phyloP scores from a whole-genome alignment of 805 yeast species.

The Yarrowia osloensis region DNA sequence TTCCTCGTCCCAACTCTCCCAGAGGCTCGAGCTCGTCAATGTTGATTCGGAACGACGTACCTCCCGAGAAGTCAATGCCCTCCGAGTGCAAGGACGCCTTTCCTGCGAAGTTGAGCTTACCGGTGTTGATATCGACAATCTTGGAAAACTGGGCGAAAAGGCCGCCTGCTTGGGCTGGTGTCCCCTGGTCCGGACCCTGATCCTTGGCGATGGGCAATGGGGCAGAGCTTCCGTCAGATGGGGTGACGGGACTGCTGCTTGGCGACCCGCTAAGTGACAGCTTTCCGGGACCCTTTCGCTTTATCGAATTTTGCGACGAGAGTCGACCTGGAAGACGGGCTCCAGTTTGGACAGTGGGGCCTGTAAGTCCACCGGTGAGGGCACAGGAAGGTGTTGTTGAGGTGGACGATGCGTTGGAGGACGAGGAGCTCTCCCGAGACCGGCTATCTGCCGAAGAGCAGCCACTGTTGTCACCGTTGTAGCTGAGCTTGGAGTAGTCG shows the following conservation, averaged over 20 bases:
- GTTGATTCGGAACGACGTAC: constrained; percentile 82
- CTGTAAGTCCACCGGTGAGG: constrained; percentile 33
- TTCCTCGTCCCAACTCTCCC: constrained; percentile 92
- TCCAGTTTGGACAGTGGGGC: constrained; percentile 1
- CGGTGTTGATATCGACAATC: constrained; percentile 88
- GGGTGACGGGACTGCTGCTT: constrained; percentile 34
- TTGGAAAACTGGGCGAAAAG: constrained; percentile 81
- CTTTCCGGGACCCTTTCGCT: constrained; percentile 26
- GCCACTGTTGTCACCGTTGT: constrained; percentile 30
- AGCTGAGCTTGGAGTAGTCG: constrained; percentile 34
- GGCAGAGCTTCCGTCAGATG: constrained; percentile 39
- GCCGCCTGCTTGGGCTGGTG: constrained; percentile 31
- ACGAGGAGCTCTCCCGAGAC: constrained; percentile 34
- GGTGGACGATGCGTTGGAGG: constrained; percentile 13
- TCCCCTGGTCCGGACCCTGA: constrained; percentile 30
- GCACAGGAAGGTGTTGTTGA: not conserved
- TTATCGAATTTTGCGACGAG: constrained; percentile 25
- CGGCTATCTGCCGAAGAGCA: constrained; percentile 35
- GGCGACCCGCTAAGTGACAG: constrained; percentile 34
- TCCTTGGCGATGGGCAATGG: constrained; percentile 34
- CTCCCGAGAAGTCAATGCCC: constrained; percentile 88
- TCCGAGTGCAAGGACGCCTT: constrained; percentile 88
- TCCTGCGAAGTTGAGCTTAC: constrained; percentile 88
- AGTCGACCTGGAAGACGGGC: constrained; percentile 17
- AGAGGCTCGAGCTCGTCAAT: constrained; percentile 70